phyloP scores from a whole-genome alignment of 2,329 filamentous ascomycete species.

The Annulohypoxylon truncatum region DNA sequence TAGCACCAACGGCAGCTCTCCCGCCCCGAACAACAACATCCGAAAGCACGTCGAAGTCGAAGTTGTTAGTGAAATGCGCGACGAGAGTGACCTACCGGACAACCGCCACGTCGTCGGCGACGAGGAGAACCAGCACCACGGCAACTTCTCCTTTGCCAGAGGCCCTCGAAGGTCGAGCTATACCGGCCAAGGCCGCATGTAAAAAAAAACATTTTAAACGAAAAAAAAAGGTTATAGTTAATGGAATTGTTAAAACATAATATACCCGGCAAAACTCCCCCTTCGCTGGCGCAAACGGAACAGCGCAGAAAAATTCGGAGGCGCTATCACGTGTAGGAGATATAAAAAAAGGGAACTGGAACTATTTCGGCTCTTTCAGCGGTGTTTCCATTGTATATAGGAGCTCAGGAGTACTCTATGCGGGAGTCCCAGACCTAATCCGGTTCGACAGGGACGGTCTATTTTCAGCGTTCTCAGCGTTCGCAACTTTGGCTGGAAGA shows the following conservation, averaged over 20 bases:
- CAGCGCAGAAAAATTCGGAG: slow-evolving; percentile 19
- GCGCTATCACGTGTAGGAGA: slow-evolving; percentile 25
- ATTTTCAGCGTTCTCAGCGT: slow-evolving; percentile 29
- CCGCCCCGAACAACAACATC: slow-evolving; percentile 53
- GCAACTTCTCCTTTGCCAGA: slow-evolving; percentile 37
- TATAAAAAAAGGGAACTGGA: slow-evolving; percentile 15
- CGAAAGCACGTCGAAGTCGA: slow-evolving; percentile 55
- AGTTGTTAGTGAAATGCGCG: slow-evolving; percentile 32
- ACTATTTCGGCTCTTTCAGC: slow-evolving; percentile 14
- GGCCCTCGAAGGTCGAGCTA: slow-evolving; percentile 37
- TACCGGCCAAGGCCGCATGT: slow-evolving; percentile 27
- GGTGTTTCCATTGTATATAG: slow-evolving; percentile 12
- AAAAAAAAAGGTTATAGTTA: slow-evolving; percentile 14
- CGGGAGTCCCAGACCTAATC: slow-evolving; percentile 16
- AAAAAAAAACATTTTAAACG: not conserved
- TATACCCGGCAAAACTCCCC: slow-evolving; percentile 12
- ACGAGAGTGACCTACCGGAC: slow-evolving; percentile 16
- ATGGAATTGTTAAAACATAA: slow-evolving; percentile 20
- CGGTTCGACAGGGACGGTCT: slow-evolving; percentile 11
- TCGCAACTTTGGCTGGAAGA: slow-evolving; percentile 27
- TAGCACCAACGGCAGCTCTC: slow-evolving; percentile 23
- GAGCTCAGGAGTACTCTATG: slow-evolving; percentile 25
- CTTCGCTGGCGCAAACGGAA: slow-evolving; percentile 29
- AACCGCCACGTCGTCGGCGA: slow-evolving; percentile 19
- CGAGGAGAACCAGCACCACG: slow-evolving; percentile 37